Conservation (phyloP, 139 green algal species). For the Chlorella sp. region DNA sequence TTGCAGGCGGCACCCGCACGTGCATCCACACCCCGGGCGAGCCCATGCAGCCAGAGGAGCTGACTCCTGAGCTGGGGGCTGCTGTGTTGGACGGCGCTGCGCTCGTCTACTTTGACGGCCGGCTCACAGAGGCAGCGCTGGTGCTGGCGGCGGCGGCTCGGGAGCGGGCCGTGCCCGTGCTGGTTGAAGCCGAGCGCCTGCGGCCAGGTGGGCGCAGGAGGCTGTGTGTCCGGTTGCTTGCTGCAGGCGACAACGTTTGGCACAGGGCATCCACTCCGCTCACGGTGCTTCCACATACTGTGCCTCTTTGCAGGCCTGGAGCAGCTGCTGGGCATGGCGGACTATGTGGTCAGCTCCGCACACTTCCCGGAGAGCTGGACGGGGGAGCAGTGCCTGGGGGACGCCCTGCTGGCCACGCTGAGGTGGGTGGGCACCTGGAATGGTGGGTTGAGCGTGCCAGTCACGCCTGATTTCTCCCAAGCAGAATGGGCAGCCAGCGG, state of each 20-base stretch:
- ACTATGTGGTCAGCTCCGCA: conserved; percentile 85
- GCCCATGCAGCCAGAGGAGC: conserved; percentile 66
- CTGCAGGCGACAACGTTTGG: too few species aligned
- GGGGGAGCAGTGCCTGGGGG: conserved; percentile 47
- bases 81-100: conserved; percentile 57
- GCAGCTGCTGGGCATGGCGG: conserved; percentile 78
- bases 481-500: too few species aligned
- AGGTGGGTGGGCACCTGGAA: not conserved
- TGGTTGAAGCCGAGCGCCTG: conserved; percentile 93
- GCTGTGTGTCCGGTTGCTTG: too few species aligned
- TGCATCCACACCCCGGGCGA: conserved; percentile 96
- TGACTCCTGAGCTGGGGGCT: conserved; percentile 51
- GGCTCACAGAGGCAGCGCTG: conserved; percentile 89
- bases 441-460: not conserved
- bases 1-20: conserved; percentile 81
- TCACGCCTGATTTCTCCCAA: not conserved
- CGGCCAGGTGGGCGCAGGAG: conserved; percentile 60
- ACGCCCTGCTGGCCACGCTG: conserved; percentile 13
- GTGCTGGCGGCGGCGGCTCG: conserved; percentile 72
- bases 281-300: not conserved
- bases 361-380: conserved; percentile 86
- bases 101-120: conserved; percentile 94
- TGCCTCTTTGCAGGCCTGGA: conserved; percentile 60
- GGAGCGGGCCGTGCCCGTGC: conserved; percentile 62
- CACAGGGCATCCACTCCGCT: too few species aligned